A percentile compares a stretch with the other conserved stretches of the same genome.
phyloP scores from a whole-genome alignment of 495 filamentous ascomycete genomes.

The Hypoxylon subgilvum region DNA sequence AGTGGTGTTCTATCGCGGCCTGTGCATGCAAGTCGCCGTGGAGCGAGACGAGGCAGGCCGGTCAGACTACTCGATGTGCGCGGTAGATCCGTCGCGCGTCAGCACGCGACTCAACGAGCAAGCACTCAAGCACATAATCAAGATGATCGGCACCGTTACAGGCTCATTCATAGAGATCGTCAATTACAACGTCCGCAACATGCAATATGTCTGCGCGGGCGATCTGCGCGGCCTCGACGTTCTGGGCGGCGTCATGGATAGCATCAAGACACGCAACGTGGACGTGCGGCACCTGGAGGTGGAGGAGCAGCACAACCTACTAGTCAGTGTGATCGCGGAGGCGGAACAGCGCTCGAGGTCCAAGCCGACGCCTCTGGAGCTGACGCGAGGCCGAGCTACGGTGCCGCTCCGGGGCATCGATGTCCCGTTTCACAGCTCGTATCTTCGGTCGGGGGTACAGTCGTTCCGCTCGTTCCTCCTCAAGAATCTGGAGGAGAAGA shows the following conservation, averaged over 20 bases:
- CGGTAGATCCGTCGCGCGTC: slow-evolving; percentile 85
- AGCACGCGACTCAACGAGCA: slow-evolving; percentile 87
- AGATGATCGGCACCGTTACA: slow-evolving; percentile 78
- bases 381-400: slow-evolving; percentile 85
- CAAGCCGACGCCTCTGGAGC: slow-evolving; percentile 76
- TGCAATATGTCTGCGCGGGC: slow-evolving; percentile 90
- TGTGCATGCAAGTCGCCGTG: slow-evolving; percentile 93
- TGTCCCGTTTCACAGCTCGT: slow-evolving; percentile 90
- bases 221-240: slow-evolving; percentile 84
- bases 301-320: slow-evolving; percentile 69
- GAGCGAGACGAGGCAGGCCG: slow-evolving; percentile 82
- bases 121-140: slow-evolving; percentile 83
- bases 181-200: slow-evolving; percentile 89
- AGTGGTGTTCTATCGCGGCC: slow-evolving; percentile 88
- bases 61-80: slow-evolving; percentile 88
- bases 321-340: slow-evolving; percentile 64
- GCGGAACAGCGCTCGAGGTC: slow-evolving; percentile 75
- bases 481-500: slow-evolving; percentile 90
- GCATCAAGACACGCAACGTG: slow-evolving; percentile 83
- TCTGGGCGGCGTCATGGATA: slow-evolving; percentile 80
- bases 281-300: slow-evolving; percentile 63
- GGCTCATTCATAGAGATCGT: slow-evolving; percentile 87
- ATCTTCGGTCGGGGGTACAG: slow-evolving; percentile 88
- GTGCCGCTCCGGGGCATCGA: slow-evolving; percentile 90
- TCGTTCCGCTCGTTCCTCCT: slow-evolving; percentile 88